Evolutionary conservation across 805 yeast species (phyloP).

Genomic region (Candida tallmaniae): DNA sequence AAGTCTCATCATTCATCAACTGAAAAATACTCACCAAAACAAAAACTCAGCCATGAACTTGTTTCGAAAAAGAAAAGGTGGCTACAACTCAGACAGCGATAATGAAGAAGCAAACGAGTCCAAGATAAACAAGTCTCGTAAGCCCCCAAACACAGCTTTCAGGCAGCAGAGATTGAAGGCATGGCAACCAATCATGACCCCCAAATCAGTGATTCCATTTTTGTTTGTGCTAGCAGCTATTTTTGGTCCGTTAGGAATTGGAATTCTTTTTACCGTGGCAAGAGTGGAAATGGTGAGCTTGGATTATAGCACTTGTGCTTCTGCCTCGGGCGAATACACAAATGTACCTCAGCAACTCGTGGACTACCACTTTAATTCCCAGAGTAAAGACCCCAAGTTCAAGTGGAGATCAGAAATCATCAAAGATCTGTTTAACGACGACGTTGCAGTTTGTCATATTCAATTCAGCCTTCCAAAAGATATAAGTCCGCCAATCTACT

Average conservation of each 20-base stretch:
- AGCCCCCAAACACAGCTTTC: conserved; percentile 65
- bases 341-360: conserved; percentile 59
- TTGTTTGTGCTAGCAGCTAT: conserved; percentile 68
- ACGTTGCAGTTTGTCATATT: conserved; percentile 50
- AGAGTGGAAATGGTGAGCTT: conserved; percentile 71
- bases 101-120: conserved; percentile 18
- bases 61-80: conserved; percentile 27
- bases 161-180: conserved; percentile 70
- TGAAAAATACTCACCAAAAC: neutral
- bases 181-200: conserved; percentile 87
- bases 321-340: conserved; percentile 41
- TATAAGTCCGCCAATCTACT: conserved; percentile 63
- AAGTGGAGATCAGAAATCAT: conserved; percentile 54
- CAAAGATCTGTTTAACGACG: conserved; percentile 34
- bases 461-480: conserved; percentile 70
- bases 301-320: conserved; percentile 70
- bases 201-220: conserved; percentile 84
- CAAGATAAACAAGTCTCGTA: conserved; percentile 30
- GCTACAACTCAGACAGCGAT: conserved; percentile 13
- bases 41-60: conserved; percentile 23
- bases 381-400: conserved; percentile 42
- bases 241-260: conserved; percentile 90
- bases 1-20: too few relatives aligned
- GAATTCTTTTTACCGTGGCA: conserved; percentile 71
- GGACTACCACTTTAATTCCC: conserved; percentile 55